Evolutionary conservation across 441 rosid species (phyloP).

Genomic region (Flueggea neowawraea): DNA sequence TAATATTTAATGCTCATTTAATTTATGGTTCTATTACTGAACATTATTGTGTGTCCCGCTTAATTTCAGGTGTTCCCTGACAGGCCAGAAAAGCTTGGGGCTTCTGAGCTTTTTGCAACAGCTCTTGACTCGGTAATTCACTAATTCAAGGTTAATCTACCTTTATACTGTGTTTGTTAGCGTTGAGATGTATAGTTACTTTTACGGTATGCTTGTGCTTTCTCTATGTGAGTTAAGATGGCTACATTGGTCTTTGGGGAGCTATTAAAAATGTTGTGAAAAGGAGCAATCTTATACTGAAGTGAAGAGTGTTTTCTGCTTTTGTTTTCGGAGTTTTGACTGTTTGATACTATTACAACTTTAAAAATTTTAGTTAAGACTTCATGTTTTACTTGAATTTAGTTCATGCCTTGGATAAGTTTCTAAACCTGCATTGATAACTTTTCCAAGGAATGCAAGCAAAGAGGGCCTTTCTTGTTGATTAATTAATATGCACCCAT

Average conservation of each 20-base stretch:
- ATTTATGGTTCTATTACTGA: too few relatives aligned
- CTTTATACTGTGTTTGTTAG: neutral
- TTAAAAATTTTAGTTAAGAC: neutral
- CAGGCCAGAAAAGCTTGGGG: slow-evolving; percentile 87
- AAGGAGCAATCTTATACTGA: too few relatives aligned
- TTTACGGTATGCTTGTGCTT: slow-evolving; percentile 1
- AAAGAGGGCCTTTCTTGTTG: neutral
- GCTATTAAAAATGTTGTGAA: too few relatives aligned
- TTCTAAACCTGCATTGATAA: neutral
- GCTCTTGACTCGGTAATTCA: slow-evolving; percentile 73
- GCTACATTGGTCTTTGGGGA: neutral
- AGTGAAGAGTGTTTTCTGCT: too few relatives aligned
- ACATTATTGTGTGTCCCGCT: neutral
- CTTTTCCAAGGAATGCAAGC: neutral
- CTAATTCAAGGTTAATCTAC: slow-evolving; percentile 4
- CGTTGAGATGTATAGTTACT: neutral
- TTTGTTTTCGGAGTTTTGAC: neutral
- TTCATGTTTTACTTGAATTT: too few relatives aligned
- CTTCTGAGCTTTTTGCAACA: slow-evolving; percentile 62
- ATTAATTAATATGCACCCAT: neutral
- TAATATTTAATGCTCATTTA: slow-evolving; percentile 28
- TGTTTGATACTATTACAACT: neutral
- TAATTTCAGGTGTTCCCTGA: slow-evolving; percentile 86
- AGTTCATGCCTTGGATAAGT: neutral
- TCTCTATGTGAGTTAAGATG: neutral